These are phyloP conservation scores for Wickerhamiella siamensis DNA, from an alignment of 805 yeast species.

Conservation along the genomic window DNA sequence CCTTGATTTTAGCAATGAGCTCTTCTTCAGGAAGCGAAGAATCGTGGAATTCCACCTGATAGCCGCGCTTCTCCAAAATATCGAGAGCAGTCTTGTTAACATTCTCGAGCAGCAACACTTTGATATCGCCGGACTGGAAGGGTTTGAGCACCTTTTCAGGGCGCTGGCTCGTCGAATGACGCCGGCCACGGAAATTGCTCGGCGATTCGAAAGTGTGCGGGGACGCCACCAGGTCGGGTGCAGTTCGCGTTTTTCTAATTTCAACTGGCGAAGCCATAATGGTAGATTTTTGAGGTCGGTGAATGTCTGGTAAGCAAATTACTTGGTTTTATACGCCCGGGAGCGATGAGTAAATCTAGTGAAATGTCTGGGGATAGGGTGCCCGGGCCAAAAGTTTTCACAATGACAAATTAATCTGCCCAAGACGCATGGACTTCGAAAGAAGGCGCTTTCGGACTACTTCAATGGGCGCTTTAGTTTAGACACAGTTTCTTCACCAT, in stretches of 20 bases:
- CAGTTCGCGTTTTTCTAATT: constrained; percentile 9
- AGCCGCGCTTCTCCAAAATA: constrained; percentile 78
- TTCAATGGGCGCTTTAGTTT: no score
- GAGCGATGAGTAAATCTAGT: no score
- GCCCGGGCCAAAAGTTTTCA: no score
- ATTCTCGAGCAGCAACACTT: constrained; percentile 79
- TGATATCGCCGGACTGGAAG: constrained; percentile 88
- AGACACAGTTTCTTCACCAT: no score
- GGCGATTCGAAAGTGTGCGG: constrained; percentile 6
- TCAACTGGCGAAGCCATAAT: constrained; percentile 23
- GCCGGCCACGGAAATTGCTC: constrained; percentile 13
- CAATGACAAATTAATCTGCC: no score
- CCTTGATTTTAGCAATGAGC: constrained; percentile 81
- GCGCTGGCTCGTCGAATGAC: constrained; percentile 10
- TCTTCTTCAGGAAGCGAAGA: constrained; percentile 83
- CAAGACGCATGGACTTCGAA: no score
- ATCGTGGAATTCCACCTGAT: constrained; percentile 91
- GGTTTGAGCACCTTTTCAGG: constrained; percentile 69
- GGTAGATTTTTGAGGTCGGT: background rate
- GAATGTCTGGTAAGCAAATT: no score
- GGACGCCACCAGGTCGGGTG: background rate
- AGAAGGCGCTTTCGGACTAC: no score
- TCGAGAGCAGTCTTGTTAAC: constrained; percentile 86
- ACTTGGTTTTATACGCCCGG: no score
- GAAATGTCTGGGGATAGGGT: no score